Base-by-base conservation (phyloP, 75 land plant species). In the Selaginella moellendorffii region DNA sequence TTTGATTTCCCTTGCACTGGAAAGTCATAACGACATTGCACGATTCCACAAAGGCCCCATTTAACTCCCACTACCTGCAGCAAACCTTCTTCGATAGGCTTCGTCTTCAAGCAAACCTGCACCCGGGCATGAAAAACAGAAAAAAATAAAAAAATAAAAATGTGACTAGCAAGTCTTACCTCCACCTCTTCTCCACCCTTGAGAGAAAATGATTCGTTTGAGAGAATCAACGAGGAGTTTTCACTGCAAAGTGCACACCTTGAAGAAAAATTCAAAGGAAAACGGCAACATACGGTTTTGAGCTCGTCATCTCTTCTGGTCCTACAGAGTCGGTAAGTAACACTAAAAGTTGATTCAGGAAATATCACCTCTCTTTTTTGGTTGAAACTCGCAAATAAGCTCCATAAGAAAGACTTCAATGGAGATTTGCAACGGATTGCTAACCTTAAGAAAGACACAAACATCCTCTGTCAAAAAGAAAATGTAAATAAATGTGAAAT, bases 351-450 rank as follows among this genome's bases (percentile, higher is more conserved):
- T 36, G 14, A 5, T 5, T 36, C 46, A 36, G 46, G 14, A 36
- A 36, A 36, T 5, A 36, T 60, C 70, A 29, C 66, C 72, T 65
- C 76, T 56, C 2, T 28, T 71, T 60, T 62, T 53, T 46, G 72
- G 29, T 30, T 71, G 66, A 63, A 79, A 82, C 70, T 88, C 78
- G 65, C 96, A 93, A 25, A 83, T 62, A 54, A 93, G 83, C 26
- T 81, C 79, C 54, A 84, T 76, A 29, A 72, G 66, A 31, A 85
- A 78, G 56, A 89, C 54, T 56, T 85, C 76, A 51, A 95, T 71
- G 2, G 96, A 65, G 46, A 89, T 84, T 65, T 86, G 87, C 51
- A 95, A 80, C 65, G 96, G 96, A 63, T 95, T 95, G 63, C 53
- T 83, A 52, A 95, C 76, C 63, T 83, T 83, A 62, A 95, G 46